Base-by-base conservation (phyloP, 192 early-diverging fungal genomes). In the Kickxella alabastrina region DNA sequence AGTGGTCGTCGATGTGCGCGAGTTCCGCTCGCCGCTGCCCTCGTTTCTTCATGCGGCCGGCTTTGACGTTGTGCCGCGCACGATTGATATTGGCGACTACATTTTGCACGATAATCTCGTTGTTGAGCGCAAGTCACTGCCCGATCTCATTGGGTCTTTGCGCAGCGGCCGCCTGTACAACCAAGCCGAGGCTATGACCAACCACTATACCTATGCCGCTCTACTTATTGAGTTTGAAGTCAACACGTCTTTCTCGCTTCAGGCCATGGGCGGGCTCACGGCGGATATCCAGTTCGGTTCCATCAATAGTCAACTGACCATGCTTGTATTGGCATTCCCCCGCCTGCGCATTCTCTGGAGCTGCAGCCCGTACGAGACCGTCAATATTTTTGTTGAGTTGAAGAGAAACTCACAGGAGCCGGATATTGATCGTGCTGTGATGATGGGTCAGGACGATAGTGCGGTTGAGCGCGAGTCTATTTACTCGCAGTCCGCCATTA, bases 221-320 rank as follows among this genome's bases (percentile, higher is more conserved):
- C 72, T 98, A 37, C 57, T 98, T 35, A 91, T 98, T 45, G 96
- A 98, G 66, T 97, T 97, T 72, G 89, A 94, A 38, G 67, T 83
- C 45, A 83, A 83, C 51, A 88, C 87, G 58, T 82, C 90, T 18
- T 94, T 95, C 44, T 81, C 85, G 29, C 68, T 90, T 45, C 82
- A 82, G 65, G 82, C 84, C 59, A 57, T 67, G 25, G 46, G 49
- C 32, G 60, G 61, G 0, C 34, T 79, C 38, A 43, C 73, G 14
- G 45, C 68, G 4, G 78, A 87, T 15, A 85, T 91, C 9, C 58
- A 78, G 10, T 38, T 78, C 0, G 75, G 59, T 3, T 83, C 90
- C 35, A 46, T 89, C n/a, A 79, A 81, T 17, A 87, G 87, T 36
- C 88, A 91, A 57, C 68, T 92, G 3, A 75, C 82, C 0, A 62